phyloP scores from a whole-genome alignment of 2,329 filamentous ascomycete genomes.

The Aspergillus sergii region DNA sequence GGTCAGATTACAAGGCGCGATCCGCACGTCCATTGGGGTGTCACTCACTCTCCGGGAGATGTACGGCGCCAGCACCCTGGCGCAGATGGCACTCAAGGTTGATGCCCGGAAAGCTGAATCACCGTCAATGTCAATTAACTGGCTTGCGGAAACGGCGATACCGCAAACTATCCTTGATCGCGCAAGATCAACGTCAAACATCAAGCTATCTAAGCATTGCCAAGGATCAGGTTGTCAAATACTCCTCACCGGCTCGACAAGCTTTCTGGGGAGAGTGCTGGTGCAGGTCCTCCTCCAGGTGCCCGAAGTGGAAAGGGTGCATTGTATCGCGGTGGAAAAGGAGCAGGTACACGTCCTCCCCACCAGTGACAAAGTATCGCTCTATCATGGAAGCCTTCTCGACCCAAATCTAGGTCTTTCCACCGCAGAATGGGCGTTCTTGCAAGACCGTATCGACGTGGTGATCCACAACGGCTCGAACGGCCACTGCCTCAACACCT shows the following conservation, averaged over 20 bases:
- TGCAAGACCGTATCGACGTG: conserved; percentile 1
- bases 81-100: conserved; percentile 8
- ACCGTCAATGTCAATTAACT: conserved; percentile 7
- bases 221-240: neutral
- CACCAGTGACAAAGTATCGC: neutral
- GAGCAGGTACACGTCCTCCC: neutral
- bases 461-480: conserved; percentile 8
- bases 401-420: conserved; percentile 8
- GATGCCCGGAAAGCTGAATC: neutral
- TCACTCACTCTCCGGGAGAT: conserved; percentile 2
- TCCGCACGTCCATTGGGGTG: conserved; percentile 25
- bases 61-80: conserved; percentile 5
- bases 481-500: conserved; percentile 7
- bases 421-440: neutral
- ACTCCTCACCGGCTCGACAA: conserved; percentile 4
- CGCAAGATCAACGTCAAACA: neutral
- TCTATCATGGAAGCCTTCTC: conserved; percentile 1
- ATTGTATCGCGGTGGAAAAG: conserved; percentile 6
- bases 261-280: conserved; percentile 2
- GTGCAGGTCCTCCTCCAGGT: neutral
- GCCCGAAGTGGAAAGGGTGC: neutral
- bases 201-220: neutral
- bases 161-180: conserved; percentile 1
- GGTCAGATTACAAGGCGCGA: conserved; percentile 29
- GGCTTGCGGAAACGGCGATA: conserved; percentile 10